These are phyloP conservation scores for Globisporangium middletonii DNA, from an alignment of 352 stramenopile species.

Conservation along the genomic window DNA sequence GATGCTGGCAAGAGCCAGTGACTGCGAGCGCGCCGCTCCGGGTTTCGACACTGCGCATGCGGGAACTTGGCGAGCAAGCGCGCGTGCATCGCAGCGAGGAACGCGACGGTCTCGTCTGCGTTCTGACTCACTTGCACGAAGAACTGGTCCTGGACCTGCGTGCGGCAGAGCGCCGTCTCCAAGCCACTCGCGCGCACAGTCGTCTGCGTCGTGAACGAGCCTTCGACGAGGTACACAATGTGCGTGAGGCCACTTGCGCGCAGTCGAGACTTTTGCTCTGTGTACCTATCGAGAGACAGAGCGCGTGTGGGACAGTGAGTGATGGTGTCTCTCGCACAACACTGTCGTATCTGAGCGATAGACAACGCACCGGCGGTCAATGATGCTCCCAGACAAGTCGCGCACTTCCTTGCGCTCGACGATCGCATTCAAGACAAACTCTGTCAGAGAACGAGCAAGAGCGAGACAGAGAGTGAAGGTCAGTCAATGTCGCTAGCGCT, in stretches of 20 bases:
- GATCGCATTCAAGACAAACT: slow-evolving; percentile 81
- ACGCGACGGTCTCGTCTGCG: slow-evolving; percentile 70
- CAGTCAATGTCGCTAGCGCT: not conserved
- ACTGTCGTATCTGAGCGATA: too few species aligned
- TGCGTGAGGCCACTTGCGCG: slow-evolving; percentile 58
- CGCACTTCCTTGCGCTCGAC: slow-evolving; percentile 80
- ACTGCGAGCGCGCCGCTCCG: slow-evolving; percentile 11
- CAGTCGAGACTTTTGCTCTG: slow-evolving; percentile 73
- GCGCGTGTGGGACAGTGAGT: not conserved
- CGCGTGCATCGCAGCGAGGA: slow-evolving; percentile 58
- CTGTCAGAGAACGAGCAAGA: slow-evolving; percentile 8
- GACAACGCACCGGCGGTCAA: slow-evolving; percentile 29
- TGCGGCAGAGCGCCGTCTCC: slow-evolving; percentile 70
- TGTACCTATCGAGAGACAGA: slow-evolving; percentile 13
- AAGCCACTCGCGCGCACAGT: slow-evolving; percentile 52
- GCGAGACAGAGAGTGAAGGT: not conserved
- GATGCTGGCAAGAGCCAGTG: not conserved
- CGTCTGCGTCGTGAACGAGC: slow-evolving; percentile 67
- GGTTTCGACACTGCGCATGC: slow-evolving; percentile 23
- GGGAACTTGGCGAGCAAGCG: slow-evolving; percentile 60
- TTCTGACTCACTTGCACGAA: slow-evolving; percentile 77
- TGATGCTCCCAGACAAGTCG: slow-evolving; percentile 78
- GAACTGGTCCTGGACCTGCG: slow-evolving; percentile 78
- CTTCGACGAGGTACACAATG: slow-evolving; percentile 83
- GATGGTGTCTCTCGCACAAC: not conserved